These are phyloP conservation scores for Pseudogymnoascus sp. DNA, from an alignment of 2,329 filamentous ascomycete genomes.

Conservation along the genomic window DNA sequence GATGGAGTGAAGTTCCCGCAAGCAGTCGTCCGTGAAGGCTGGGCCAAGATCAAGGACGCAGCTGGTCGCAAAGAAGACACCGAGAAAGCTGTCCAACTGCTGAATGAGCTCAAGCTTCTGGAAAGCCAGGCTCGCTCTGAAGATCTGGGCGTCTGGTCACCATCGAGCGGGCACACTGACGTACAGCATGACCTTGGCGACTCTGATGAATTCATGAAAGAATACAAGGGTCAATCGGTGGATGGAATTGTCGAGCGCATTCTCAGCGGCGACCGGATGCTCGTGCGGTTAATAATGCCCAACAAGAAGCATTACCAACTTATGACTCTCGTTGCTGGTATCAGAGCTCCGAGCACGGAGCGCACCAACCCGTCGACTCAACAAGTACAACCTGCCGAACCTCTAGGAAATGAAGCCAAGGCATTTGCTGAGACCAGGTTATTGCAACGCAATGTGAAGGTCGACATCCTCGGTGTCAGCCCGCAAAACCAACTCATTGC, in stretches of 20 bases:
- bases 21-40: slow-evolving; percentile 75
- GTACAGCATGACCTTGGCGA: slow-evolving; percentile 75
- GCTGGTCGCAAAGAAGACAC: slow-evolving; percentile 85
- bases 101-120: slow-evolving; percentile 69
- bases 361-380: slow-evolving; percentile 61
- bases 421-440: slow-evolving; percentile 79
- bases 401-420: slow-evolving; percentile 81
- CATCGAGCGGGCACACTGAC: slow-evolving; percentile 57
- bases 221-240: slow-evolving; percentile 78
- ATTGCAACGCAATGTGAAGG: slow-evolving; percentile 75
- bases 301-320: slow-evolving; percentile 77
- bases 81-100: slow-evolving; percentile 60
- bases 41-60: slow-evolving; percentile 89
- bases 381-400: slow-evolving; percentile 75
- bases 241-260: slow-evolving; percentile 87
- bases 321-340: slow-evolving; percentile 79
- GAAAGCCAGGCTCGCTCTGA: slow-evolving; percentile 73
- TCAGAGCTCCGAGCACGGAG: slow-evolving; percentile 84
- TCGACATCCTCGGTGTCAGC: slow-evolving; percentile 77
- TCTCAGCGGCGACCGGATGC: slow-evolving; percentile 80
- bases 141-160: slow-evolving; percentile 72
- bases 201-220: slow-evolving; percentile 64
- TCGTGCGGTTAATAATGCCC: slow-evolving; percentile 71
- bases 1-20: slow-evolving; percentile 75
- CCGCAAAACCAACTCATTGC: slow-evolving; percentile 90